Conservation (phyloP, 345 rosid genomes). For the Psidium guajava region DNA sequence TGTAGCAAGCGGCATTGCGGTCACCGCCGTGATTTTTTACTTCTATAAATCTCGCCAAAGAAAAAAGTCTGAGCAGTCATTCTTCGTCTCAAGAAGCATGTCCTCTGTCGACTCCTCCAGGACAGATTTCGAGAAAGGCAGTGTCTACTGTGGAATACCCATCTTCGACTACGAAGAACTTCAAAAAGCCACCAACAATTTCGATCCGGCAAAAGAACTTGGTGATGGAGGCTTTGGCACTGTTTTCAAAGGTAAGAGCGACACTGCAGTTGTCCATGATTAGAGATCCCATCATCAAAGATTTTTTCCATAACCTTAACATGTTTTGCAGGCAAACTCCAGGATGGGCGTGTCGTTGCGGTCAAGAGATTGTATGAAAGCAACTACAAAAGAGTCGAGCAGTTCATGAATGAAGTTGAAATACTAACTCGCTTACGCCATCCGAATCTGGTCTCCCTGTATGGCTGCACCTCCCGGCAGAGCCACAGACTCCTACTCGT, state of each 20-base stretch:
- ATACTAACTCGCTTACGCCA: conserved; percentile 64
- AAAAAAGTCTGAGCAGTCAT: conserved; percentile 16
- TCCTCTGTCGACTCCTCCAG: conserved; percentile 28
- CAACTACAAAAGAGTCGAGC: conserved; percentile 66
- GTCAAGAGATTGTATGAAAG: conserved; percentile 78
- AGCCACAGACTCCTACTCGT: conserved; percentile 72
- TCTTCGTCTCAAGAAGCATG: conserved; percentile 17
- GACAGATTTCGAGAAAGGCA: conserved; percentile 36
- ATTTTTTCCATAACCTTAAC: background rate
- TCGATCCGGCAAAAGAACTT: conserved; percentile 58
- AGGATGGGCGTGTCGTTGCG: conserved; percentile 73
- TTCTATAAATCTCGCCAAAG: conserved; percentile 14
- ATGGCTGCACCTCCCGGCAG: conserved; percentile 80
- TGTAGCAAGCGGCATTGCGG: background rate
- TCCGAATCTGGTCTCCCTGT: conserved; percentile 57
- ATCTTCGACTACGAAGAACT: conserved; percentile 61
- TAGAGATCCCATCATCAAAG: background rate
- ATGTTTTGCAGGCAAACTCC: conserved; percentile 39
- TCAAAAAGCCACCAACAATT: conserved; percentile 53
- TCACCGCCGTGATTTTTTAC: background rate
- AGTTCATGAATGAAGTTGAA: conserved; percentile 75
- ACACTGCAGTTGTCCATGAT: too few relatives aligned
- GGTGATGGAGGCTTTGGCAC: conserved; percentile 97
- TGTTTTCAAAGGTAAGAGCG: conserved; percentile 57
- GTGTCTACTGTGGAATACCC: conserved; percentile 26